These are phyloP conservation scores for Calonectria henricotiae DNA, from an alignment of 2,329 filamentous ascomycete species.

Conservation along the genomic window DNA sequence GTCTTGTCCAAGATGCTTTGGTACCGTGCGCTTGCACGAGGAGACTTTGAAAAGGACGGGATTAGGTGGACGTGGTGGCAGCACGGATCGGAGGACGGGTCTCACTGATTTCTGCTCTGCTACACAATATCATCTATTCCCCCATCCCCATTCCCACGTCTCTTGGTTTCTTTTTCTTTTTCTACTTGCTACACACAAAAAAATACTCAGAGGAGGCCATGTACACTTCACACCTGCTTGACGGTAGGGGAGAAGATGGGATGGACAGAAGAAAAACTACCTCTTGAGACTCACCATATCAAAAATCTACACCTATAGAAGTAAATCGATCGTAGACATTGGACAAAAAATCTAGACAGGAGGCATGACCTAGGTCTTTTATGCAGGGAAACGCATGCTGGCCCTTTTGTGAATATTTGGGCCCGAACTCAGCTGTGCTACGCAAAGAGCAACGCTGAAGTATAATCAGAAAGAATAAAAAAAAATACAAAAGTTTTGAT, in stretches of 20 bases:
- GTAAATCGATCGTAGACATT: conserved; percentile 44
- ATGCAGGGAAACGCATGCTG: conserved; percentile 24
- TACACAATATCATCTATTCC: conserved; percentile 52
- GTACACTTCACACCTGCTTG: conserved; percentile 1
- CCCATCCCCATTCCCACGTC: conserved; percentile 40
- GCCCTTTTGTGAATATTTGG: conserved; percentile 29
- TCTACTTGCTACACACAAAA: conserved; percentile 48
- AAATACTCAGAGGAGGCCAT: conserved; percentile 38
- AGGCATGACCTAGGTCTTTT: conserved; percentile 38
- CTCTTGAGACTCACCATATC: conserved; percentile 33
- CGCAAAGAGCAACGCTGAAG: conserved; percentile 43
- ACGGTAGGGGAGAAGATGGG: conserved; percentile 13
- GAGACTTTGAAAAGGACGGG: conserved; percentile 46
- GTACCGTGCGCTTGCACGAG: conserved; percentile 39
- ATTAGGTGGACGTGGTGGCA: conserved; percentile 48
- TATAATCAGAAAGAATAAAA: conserved; percentile 38
- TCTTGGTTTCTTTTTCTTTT: conserved; percentile 25
- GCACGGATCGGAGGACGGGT: conserved; percentile 50
- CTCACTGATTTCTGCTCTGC: conserved; percentile 54
- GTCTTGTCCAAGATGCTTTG: conserved; percentile 43
- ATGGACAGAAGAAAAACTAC: conserved; percentile 33
- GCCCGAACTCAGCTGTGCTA: conserved; percentile 38
- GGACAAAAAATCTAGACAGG: conserved; percentile 44
- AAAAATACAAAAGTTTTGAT: conserved; percentile 11
- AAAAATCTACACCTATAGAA: conserved; percentile 40